Evolutionary conservation across 164 flowering plant species (phyloP), one percentile per base, ranked within the genome.

Genomic region (Berberis thunbergii): DNA sequence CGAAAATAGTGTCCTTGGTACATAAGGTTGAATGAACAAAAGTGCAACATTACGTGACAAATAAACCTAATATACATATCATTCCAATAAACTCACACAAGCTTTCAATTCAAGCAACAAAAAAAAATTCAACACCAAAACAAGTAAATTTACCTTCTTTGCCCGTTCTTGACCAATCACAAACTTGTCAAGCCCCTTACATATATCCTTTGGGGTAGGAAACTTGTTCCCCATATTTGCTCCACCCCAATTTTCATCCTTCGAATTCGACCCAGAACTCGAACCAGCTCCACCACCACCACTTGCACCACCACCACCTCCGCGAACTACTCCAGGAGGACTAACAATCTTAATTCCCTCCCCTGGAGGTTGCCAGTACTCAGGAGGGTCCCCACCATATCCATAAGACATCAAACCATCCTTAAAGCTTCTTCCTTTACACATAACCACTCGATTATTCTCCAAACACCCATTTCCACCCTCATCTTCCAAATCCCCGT

Each of bases 151-250:
- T 59, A 93, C 98, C 96, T 93, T 93, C 74, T 93, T 93, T 7
- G 98, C 97, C 49, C 79, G 79, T 68, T 86, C 87, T 72, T 93
- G 98, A 7, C 98, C 98, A 74, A 93, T 84, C 1, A 93, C 98
- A 79, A 85, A 90, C 81, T 87, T 87, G 65, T 93, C 95, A 58
- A 93, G 84, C 59, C 92, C 95, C 75, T 77, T 86, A 71, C 92
- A 82, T 12, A 93, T 88, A 77, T 93, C 96, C 68, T 90, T 93
- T 1, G 98, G 98, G 0, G 98, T 86, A 1, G 98, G 98, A 52
- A 93, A 87, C 65, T 71, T 69, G 13, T 60, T 43, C 1, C 98
- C 95, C 81, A 87, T 63, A 80, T 78, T 84, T 1, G 97, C 83
- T 3, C 97, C 96, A 56, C 97, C 97, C 94, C 90, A 90, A 50